Conservation (phyloP, 2,329 filamentous ascomycete species). For the Arthrobotrys sinensis region DNA sequence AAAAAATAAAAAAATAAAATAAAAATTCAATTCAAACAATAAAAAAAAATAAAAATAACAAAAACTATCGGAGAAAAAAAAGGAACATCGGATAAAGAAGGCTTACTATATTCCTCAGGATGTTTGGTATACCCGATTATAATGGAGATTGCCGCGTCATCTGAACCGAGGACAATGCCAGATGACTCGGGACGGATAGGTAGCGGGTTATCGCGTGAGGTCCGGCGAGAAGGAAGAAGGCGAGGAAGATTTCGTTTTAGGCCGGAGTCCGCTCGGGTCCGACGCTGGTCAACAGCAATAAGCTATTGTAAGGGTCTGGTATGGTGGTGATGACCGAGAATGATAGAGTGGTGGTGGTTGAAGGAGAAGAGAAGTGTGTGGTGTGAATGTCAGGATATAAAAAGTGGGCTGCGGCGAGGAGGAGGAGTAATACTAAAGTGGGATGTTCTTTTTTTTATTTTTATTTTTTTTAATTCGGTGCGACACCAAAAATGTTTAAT, state of each 20-base stretch:
- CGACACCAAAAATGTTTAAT: background rate
- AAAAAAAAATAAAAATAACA: background rate
- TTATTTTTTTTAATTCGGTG: conserved; percentile 19
- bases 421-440: background rate
- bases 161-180: conserved; percentile 41
- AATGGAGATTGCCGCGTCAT: conserved; percentile 57
- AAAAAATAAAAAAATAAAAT: conserved; percentile 13
- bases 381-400: conserved; percentile 56
- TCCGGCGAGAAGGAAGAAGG: conserved; percentile 7
- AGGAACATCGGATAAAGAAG: background rate
- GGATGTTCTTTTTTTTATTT: conserved; percentile 21
- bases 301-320: background rate
- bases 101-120: conserved; percentile 60
- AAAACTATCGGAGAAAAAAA: background rate
- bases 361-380: conserved; percentile 11
- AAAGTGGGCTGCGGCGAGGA: conserved; percentile 24
- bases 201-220: conserved; percentile 13
- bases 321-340: conserved; percentile 14
- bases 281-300: background rate
- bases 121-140: conserved; percentile 52
- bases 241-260: background rate
- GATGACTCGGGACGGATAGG: conserved; percentile 10
- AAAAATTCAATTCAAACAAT: background rate
- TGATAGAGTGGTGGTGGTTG: conserved; percentile 6
- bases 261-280: conserved; percentile 49